Evolutionary conservation across 2,329 filamentous ascomycete species (phyloP).

Genomic region (Hypoxylon sp.): DNA sequence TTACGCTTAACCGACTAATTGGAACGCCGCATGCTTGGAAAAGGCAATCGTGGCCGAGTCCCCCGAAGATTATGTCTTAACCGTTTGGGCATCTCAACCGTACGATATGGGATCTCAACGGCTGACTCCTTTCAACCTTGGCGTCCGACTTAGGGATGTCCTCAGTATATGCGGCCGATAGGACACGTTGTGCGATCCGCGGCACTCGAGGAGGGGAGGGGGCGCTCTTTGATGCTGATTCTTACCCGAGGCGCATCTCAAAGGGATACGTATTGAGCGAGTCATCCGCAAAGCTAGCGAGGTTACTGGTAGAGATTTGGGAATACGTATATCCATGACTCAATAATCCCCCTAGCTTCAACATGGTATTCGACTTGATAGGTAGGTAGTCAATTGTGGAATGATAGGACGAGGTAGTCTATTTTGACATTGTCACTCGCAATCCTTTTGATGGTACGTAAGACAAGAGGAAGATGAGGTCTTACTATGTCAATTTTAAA

Average conservation of each 20-base stretch:
- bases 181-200: neutral
- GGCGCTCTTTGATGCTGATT: neutral
- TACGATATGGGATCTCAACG: constrained; percentile 15
- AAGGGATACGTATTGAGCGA: neutral
- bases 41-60: constrained; percentile 13
- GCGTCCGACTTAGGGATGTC: constrained; percentile 3
- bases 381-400: too few relatives aligned
- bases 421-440: too few relatives aligned
- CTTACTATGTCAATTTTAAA: too few relatives aligned
- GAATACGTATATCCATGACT: constrained; percentile 8
- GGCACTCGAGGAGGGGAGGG: constrained; percentile 16
- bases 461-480: too few relatives aligned
- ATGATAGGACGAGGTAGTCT: too few relatives aligned
- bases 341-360: neutral
- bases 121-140: constrained; percentile 14
- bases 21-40: neutral
- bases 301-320: neutral
- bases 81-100: neutral
- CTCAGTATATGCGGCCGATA: constrained; percentile 14
- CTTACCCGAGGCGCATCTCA: constrained; percentile 10
- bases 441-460: too few relatives aligned
- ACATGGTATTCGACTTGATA: neutral
- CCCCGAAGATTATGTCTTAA: neutral
- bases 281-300: too few relatives aligned
- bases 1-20: neutral